Base-by-base conservation (phyloP, 495 filamentous ascomycete genomes). In the Penicillium herquei region DNA sequence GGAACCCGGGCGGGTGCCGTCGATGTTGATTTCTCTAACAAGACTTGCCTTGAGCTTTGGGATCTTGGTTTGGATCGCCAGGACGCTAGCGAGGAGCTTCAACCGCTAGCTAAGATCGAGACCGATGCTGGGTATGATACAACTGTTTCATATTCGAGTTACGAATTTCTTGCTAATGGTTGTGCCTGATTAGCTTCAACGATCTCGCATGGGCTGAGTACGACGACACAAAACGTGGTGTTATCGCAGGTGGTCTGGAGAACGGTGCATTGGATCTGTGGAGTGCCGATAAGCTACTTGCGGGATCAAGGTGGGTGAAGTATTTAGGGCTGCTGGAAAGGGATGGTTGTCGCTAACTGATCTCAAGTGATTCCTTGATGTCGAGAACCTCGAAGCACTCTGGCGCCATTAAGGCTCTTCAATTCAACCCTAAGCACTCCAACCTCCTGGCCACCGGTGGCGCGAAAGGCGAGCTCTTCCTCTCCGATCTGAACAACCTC, bases 31-130 rank as follows among this genome's bases (percentile, higher is more conserved):
- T 98, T 99, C 78, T 98, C 94, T 6, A 92, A 94, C 73, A 92
- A 97, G 70, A 96, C 91, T 52, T 90, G 92, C 73, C 80, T 99
- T 39, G 94, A 99, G 78, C 80, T 99, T 42, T 99, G 94, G 94
- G 91, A 98, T 77, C 75, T 98, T 55, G 84, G 80, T 64, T 75
- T 97, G 64, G 87, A 90, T 70, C 84, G 83, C 69, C 70, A 79
- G 41, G 83, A 88, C 55, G 84, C 85, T 63, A 85, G 84, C 43
- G 81, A 87, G 50, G 94, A 98, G 78, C 82, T 96, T 46, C 87
- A 92, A 70, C 91, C 94, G 35, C 76, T 89, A 65, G 88, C 85
- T 45, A 93, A 87, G 69, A 84, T 96, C 64, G 84, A 80, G 62
- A 90, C 89, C 13, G 94, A 98, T 65, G 94, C 94, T 39, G 91